A percentile compares a stretch with the other conserved stretches of the same genome.
Conservation (phyloP, 257 asterid species). For the Agastache rugosa region DNA sequence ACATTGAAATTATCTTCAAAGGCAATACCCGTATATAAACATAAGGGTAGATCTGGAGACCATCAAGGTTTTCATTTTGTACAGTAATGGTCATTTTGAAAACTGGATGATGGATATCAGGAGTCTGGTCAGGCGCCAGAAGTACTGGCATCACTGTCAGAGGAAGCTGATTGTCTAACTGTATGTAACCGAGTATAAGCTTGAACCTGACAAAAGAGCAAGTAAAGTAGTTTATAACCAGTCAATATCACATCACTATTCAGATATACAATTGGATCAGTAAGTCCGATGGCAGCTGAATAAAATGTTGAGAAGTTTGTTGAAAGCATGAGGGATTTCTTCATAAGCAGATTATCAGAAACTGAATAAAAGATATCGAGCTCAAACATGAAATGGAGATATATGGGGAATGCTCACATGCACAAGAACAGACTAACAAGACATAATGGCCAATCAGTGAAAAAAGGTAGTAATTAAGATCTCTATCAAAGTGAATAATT, state of each 20-base stretch:
- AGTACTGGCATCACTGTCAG: constrained; percentile 92
- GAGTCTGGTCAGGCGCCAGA: constrained; percentile 86
- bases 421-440: constrained; percentile 9
- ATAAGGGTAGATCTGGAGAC: constrained; percentile 90
- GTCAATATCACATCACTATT: constrained; percentile 16
- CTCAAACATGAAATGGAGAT: constrained; percentile 19
- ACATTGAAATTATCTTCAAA: constrained; percentile 21
- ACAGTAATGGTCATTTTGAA: constrained; percentile 87
- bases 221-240: constrained; percentile 28
- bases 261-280: neutral
- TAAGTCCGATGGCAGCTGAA: neutral
- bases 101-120: constrained; percentile 85
- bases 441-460: neutral
- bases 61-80: constrained; percentile 78
- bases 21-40: constrained; percentile 75
- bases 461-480: constrained; percentile 12
- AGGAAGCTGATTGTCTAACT: constrained; percentile 96
- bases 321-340: constrained; percentile 27
- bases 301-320: constrained; percentile 17
- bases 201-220: constrained; percentile 68
- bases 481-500: neutral
- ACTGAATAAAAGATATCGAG: constrained; percentile 19
- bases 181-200: constrained; percentile 86
- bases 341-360: constrained; percentile 8
- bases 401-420: constrained; percentile 1